Conservation (phyloP, 495 filamentous ascomycete genomes). For the Darksidea phi region DNA sequence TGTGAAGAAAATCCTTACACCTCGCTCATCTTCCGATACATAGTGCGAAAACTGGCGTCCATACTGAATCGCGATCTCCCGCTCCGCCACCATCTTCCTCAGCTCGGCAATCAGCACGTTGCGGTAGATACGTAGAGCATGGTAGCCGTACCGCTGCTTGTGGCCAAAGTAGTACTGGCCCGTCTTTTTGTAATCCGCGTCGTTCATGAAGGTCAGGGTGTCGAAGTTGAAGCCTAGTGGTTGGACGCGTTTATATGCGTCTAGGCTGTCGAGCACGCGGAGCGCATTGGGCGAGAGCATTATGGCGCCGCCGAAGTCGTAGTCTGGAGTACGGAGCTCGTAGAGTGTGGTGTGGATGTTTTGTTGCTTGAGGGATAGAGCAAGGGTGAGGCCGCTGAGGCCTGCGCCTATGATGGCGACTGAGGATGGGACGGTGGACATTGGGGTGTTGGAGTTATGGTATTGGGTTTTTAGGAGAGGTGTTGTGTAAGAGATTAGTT, state of each 20-base stretch:
- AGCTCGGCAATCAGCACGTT: slow-evolving; percentile 48
- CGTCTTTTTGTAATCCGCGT: slow-evolving; percentile 40
- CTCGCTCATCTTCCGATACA: slow-evolving; percentile 39
- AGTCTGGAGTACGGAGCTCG: slow-evolving; percentile 44
- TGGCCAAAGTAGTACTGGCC: slow-evolving; percentile 51
- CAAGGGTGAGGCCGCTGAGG: slow-evolving; percentile 47
- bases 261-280: slow-evolving; percentile 49
- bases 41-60: slow-evolving; percentile 47
- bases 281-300: slow-evolving; percentile 56
- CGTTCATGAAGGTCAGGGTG: slow-evolving; percentile 44
- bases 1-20: slow-evolving; percentile 42
- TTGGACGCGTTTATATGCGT: slow-evolving; percentile 47
- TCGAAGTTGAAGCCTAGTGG: slow-evolving; percentile 43
- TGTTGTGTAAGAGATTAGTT: no score
- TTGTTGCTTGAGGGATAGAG: slow-evolving; percentile 47
- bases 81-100: slow-evolving; percentile 38
- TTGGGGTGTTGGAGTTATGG: no score
- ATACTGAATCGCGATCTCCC: slow-evolving; percentile 10
- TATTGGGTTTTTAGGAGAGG: no score
- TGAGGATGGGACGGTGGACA: background rate
- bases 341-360: slow-evolving; percentile 49
- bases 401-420: slow-evolving; percentile 31
- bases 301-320: slow-evolving; percentile 50
- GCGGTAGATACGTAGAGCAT: slow-evolving; percentile 51
- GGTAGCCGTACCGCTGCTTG: slow-evolving; percentile 47